phyloP scores from a whole-genome alignment of 345 rosid genomes.

The Alliaria petiolata region DNA sequence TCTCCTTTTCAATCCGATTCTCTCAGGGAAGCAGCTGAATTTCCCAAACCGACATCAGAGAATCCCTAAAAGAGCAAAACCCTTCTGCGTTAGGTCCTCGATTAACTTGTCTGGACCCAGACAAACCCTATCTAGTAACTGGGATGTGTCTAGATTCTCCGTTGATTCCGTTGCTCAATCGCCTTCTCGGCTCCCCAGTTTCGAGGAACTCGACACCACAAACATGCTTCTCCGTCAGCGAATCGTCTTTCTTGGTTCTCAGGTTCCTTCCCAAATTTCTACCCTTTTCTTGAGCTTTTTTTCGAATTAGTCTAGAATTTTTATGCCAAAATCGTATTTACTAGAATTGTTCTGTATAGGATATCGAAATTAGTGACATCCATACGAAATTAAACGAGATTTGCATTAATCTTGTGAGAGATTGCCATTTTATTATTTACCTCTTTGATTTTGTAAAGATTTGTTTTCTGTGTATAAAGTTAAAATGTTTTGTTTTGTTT shows the following conservation, averaged over 20 bases:
- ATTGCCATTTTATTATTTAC: neutral
- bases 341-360: neutral
- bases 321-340: neutral
- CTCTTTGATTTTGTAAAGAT: neutral
- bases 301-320: neutral
- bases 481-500: neutral
- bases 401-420: neutral
- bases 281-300: neutral
- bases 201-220: slow-evolving; percentile 83
- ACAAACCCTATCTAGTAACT: slow-evolving; percentile 54
- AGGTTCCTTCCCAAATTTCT: slow-evolving; percentile 35
- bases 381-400: neutral
- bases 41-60: neutral
- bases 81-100: slow-evolving; percentile 41
- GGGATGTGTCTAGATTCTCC: slow-evolving; percentile 53
- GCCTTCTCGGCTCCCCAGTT: slow-evolving; percentile 55
- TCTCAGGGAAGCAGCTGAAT: neutral
- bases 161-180: slow-evolving; percentile 34
- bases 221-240: slow-evolving; percentile 95
- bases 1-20: neutral
- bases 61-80: slow-evolving; percentile 22
- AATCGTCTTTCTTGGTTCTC: slow-evolving; percentile 78
- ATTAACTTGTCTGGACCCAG: slow-evolving; percentile 30
- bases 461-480: neutral
- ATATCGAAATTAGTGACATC: neutral